Evolutionary conservation across 176 grass and related monocot genomes (phyloP), one percentile per base, ranked within the genome.

Genomic region (Oryza nivara): DNA sequence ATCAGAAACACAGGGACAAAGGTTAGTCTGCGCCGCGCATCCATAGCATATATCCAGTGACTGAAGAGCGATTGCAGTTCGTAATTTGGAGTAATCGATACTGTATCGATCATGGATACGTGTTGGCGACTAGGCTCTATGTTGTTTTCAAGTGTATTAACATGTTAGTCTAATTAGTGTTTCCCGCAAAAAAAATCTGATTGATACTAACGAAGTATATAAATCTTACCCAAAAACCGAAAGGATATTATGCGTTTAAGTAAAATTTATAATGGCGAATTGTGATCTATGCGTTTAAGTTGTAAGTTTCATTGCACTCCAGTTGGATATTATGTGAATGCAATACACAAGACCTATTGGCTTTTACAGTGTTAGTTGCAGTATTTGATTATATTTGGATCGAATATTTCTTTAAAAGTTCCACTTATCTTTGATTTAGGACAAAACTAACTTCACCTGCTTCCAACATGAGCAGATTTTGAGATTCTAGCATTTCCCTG

Each of bases 401-500:
- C 5, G 28, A 3, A 2, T 28, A n/a, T 52, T 76, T 44, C 12
- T 19, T 36, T 81, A 48, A 23, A 40, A 47, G 1, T 83, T 88
- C 9, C 17, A 22, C 5, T 72, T 38, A 46, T 56, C 25, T 72
- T 89, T 70, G 54, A 17, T 51, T 52, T 65, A 61, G 66, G 72
- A 26, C 51, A 51, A 68, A 84, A 68, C 52, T 76, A 32, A 80
- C 52, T 75, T 69, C 15, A 16, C 34, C 65, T 64, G 9, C 51
- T 87, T 89, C 52, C 25, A 28, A 72, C 67, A 74, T 84, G 51
- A 14, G 34, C 75, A 99, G 96, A 96, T 70, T 99, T 99, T 82
- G 93, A 94, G 88, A 92, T 99, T 86, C 87, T 99, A 81, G 96
- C 91, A 83, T 96, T 99, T 85, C 93, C 93, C 17, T 99, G 96